These are phyloP conservation scores for Mycena capillaripes DNA, from an alignment of 768 basidiomycete species.

Conservation along the genomic window DNA sequence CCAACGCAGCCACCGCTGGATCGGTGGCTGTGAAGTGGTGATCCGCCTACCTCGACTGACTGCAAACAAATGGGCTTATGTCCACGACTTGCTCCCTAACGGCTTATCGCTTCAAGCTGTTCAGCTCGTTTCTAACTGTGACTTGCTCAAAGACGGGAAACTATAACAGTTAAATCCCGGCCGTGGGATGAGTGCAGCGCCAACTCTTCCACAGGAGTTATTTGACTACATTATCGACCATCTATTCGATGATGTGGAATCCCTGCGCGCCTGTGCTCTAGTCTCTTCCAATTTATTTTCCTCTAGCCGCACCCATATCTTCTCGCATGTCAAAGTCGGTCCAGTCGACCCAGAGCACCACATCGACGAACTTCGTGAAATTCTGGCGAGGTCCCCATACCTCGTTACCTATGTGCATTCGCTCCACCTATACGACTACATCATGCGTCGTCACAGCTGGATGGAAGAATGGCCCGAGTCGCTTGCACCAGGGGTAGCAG, in stretches of 20 bases:
- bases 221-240: slow-evolving; percentile 23
- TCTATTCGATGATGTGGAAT: slow-evolving; percentile 19
- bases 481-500: background rate
- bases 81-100: no score
- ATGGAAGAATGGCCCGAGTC: background rate
- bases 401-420: slow-evolving; percentile 15
- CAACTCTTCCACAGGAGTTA: slow-evolving; percentile 29
- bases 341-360: slow-evolving; percentile 12
- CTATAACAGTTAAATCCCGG: no score
- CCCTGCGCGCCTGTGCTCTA: slow-evolving; percentile 23
- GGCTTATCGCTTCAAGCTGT: no score
- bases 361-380: slow-evolving; percentile 1
- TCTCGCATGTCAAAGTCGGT: slow-evolving; percentile 22
- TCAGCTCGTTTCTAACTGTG: no score
- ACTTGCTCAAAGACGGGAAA: no score
- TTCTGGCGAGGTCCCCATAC: background rate
- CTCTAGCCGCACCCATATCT: slow-evolving; percentile 17
- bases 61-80: no score
- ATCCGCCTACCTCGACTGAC: no score
- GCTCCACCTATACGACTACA: slow-evolving; percentile 24
- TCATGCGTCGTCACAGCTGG: slow-evolving; percentile 28
- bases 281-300: slow-evolving; percentile 23
- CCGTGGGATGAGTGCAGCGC: background rate
- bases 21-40: no score
- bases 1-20: no score